Conservation (phyloP, 495 filamentous ascomycete genomes). For the Sporormia fimetaria region DNA sequence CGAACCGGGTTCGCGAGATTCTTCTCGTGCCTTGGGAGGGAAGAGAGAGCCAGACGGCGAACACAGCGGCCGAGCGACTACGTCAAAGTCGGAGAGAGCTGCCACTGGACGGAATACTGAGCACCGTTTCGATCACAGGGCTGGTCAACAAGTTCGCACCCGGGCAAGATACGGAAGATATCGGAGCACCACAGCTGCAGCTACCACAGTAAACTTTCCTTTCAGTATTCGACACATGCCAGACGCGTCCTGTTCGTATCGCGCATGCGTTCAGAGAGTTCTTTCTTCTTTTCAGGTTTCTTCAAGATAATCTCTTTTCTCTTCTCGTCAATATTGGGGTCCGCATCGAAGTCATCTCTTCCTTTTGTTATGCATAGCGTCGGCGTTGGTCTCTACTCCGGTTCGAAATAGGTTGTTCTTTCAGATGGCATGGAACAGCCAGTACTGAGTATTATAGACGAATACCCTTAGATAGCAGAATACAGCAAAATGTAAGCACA, state of each 20-base stretch:
- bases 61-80: conserved; percentile 2
- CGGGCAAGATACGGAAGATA: background rate
- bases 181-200: background rate
- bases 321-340: background rate
- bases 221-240: too few relatives aligned
- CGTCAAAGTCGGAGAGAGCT: conserved; percentile 7
- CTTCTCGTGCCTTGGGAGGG: conserved; percentile 14
- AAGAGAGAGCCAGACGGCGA: conserved; percentile 7
- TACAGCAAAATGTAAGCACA: too few relatives aligned
- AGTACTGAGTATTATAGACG: too few relatives aligned
- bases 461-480: too few relatives aligned
- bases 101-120: conserved; percentile 15
- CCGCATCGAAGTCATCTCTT: background rate
- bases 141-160: background rate
- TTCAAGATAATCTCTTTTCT: background rate
- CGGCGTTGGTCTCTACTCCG: conserved; percentile 1
- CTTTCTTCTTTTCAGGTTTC: conserved; percentile 1
- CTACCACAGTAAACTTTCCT: too few relatives aligned
- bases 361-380: conserved; percentile 3
- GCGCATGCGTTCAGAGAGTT: background rate
- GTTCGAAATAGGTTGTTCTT: background rate
- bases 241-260: background rate
- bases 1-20: conserved; percentile 8
- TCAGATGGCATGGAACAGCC: background rate
- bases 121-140: background rate